These are phyloP conservation scores for Circinella umbellata DNA, from an alignment of 371 early-diverging fungal genomes.

Conservation along the genomic window DNA sequence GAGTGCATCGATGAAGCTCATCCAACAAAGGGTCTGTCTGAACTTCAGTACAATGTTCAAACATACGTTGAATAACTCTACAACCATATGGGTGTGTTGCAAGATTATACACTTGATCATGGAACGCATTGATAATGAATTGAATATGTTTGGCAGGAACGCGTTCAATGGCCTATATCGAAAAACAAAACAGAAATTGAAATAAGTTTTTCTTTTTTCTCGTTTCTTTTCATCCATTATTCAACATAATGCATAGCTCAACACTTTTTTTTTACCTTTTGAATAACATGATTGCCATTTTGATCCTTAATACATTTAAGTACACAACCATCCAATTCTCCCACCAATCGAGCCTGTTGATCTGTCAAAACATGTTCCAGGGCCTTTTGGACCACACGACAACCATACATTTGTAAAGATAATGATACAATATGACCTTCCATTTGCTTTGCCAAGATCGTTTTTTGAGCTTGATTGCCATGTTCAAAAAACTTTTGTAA, in stretches of 20 bases:
- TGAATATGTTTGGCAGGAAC: slow-evolving; percentile 91
- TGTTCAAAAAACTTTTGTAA: slow-evolving; percentile 99
- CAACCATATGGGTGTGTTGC: slow-evolving; percentile 99
- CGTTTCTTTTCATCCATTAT: too few relatives aligned
- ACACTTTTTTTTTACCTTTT: slow-evolving; percentile 69
- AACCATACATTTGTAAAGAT: slow-evolving; percentile 99
- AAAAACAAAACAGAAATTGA: background rate
- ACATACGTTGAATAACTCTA: slow-evolving; percentile 99
- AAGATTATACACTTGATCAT: slow-evolving; percentile 94
- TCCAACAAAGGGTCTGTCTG: slow-evolving; percentile 90
- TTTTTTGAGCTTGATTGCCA: slow-evolving; percentile 87
- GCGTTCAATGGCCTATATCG: slow-evolving; percentile 88
- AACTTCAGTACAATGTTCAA: slow-evolving; percentile 96
- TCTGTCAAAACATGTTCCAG: slow-evolving; percentile 92
- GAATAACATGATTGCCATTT: slow-evolving; percentile 99
- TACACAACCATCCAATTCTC: slow-evolving; percentile 94
- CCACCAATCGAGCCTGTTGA: slow-evolving; percentile 91
- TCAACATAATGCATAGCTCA: too few relatives aligned
- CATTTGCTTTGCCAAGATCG: slow-evolving; percentile 90
- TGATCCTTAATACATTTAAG: slow-evolving; percentile 99
- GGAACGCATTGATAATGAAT: slow-evolving; percentile 97
- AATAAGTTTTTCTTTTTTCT: too few relatives aligned
- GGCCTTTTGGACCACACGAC: slow-evolving; percentile 99
- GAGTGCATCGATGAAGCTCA: slow-evolving; percentile 93
- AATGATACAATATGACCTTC: slow-evolving; percentile 92